Evolutionary conservation across 257 asterid species (phyloP).

Genomic region (Ilex asprella): DNA sequence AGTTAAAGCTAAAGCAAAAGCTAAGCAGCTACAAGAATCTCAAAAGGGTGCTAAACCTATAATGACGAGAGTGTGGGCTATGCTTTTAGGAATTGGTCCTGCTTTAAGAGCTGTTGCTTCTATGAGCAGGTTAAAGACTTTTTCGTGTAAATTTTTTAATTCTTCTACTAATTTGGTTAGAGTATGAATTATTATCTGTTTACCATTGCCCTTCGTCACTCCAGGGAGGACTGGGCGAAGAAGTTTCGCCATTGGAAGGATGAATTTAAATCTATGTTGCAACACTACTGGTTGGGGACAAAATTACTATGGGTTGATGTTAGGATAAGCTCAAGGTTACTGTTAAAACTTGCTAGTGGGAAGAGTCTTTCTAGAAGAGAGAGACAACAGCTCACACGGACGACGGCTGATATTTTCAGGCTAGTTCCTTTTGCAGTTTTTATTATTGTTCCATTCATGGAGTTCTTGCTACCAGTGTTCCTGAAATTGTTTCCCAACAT

Average conservation of each 20-base stretch:
- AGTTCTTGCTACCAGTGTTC: constrained; percentile 75
- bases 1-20: constrained; percentile 84
- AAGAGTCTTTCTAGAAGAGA: constrained; percentile 84
- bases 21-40: constrained; percentile 78
- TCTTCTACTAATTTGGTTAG: too few relatives aligned
- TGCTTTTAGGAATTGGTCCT: constrained; percentile 88
- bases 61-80: constrained; percentile 67
- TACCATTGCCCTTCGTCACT: not conserved
- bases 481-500: constrained; percentile 85
- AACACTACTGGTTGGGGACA: constrained; percentile 86
- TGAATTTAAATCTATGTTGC: constrained; percentile 73
- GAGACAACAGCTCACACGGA: constrained; percentile 84
- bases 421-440: constrained; percentile 90
- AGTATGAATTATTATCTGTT: too few relatives aligned
- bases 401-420: constrained; percentile 94
- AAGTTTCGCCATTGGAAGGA: constrained; percentile 72
- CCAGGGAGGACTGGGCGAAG: constrained; percentile 83
- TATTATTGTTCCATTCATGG: constrained; percentile 85
- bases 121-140: constrained; percentile 75
- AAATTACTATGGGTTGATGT: constrained; percentile 93
- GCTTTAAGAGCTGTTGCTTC: constrained; percentile 84
- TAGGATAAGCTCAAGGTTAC: constrained; percentile 78
- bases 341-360: constrained; percentile 78
- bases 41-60: constrained; percentile 46
- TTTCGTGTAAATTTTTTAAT: not conserved